Conservation (phyloP, 1,139 yeast species). For the Debaryomycetaceae sp. region DNA sequence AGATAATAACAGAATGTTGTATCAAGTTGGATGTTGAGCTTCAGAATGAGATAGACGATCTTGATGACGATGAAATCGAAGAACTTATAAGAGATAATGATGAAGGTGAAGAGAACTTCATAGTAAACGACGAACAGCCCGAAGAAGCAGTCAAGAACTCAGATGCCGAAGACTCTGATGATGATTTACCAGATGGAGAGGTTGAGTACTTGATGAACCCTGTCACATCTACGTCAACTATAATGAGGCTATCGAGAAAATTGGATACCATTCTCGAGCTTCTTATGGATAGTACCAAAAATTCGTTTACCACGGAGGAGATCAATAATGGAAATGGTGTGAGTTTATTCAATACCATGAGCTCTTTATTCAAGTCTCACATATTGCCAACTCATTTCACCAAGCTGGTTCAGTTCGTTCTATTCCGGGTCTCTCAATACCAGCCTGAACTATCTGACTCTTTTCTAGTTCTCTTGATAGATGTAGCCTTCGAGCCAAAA, state of each 20-base stretch:
- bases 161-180: constrained; percentile 15
- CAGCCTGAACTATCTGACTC: constrained; percentile 84
- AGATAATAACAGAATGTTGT: constrained; percentile 69
- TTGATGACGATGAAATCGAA: constrained; percentile 72
- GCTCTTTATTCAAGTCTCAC: constrained; percentile 75
- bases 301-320: constrained; percentile 49
- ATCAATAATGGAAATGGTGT: constrained; percentile 64
- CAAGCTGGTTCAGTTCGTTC: constrained; percentile 78
- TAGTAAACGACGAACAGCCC: constrained; percentile 8
- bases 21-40: constrained; percentile 92
- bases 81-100: constrained; percentile 56
- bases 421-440: constrained; percentile 79
- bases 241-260: constrained; percentile 58
- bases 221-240: constrained; percentile 47
- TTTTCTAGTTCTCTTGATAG: constrained; percentile 76
- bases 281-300: constrained; percentile 49
- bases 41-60: constrained; percentile 81
- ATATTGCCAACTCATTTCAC: constrained; percentile 92
- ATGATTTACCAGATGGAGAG: constrained; percentile 30
- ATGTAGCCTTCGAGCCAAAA: constrained; percentile 67
- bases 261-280: constrained; percentile 64
- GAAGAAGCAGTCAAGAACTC: constrained; percentile 18
- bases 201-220: constrained; percentile 38
- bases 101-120: constrained; percentile 23
- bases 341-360: constrained; percentile 69